A percentile compares a stretch with the other conserved stretches of the same genome.
These are phyloP conservation scores for Ceratocystis huliohia DNA, from an alignment of 2,329 filamentous ascomycete species.

Conservation along the genomic window DNA sequence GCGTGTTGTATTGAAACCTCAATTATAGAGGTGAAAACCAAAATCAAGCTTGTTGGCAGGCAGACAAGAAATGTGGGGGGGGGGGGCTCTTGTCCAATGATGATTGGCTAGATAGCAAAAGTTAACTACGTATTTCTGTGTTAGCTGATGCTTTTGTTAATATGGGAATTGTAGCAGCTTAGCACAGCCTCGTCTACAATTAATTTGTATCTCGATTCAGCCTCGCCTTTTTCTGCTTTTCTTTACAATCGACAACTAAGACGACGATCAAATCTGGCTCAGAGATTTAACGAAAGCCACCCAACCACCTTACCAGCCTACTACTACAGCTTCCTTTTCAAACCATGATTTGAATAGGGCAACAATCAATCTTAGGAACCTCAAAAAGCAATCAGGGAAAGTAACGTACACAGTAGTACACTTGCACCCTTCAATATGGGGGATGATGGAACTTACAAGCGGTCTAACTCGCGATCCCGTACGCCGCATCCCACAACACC, in stretches of 20 bases:
- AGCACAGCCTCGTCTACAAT: neutral
- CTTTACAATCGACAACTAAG: neutral
- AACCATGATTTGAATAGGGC: neutral
- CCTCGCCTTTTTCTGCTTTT: neutral
- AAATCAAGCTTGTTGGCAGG: neutral
- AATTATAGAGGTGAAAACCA: neutral
- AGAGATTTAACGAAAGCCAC: neutral
- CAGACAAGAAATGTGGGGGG: neutral
- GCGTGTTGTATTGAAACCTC: neutral
- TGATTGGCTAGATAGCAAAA: neutral
- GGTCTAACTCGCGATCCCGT: conserved; percentile 48
- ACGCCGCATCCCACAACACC: conserved; percentile 79
- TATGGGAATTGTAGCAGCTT: neutral
- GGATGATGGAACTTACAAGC: conserved; percentile 25
- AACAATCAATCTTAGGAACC: no score
- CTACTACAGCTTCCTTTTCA: neutral
- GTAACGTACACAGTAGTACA: neutral
- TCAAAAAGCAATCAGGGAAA: no score
- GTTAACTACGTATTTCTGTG: neutral
- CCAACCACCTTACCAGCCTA: neutral
- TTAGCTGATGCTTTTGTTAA: neutral
- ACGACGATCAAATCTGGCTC: neutral
- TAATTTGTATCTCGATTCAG: neutral
- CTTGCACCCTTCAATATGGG: conserved; percentile 21
- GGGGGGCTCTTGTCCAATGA: neutral